Conservation (phyloP, 306 rosid genomes). For the Purshia tridentata region DNA sequence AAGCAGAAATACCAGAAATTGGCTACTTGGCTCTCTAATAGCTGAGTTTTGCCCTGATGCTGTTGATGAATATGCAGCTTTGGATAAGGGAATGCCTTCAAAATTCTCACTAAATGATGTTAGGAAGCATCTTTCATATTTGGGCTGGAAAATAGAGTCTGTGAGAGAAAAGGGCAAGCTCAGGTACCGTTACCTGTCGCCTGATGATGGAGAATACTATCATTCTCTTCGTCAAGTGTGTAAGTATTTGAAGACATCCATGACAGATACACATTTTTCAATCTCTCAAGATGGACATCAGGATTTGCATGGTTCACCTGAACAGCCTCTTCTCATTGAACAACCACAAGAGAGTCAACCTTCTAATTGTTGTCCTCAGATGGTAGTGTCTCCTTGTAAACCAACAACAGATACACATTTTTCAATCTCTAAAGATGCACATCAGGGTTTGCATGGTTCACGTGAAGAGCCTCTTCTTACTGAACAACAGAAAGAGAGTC, state of each 20-base stretch:
- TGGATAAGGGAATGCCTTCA: background rate
- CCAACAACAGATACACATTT: background rate
- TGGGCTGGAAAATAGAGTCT: slow-evolving; percentile 5
- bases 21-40: background rate
- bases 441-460: background rate
- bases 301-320: background rate
- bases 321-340: background rate
- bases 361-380: background rate
- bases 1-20: background rate
- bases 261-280: background rate
- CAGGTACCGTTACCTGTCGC: background rate
- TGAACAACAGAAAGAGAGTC: slow-evolving; percentile 6
- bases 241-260: background rate
- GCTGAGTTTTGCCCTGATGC: slow-evolving; percentile 1
- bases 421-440: slow-evolving; percentile 8
- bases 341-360: slow-evolving; percentile 5
- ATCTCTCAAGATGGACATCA: slow-evolving; percentile 8
- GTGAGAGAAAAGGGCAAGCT: background rate
- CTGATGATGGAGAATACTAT: background rate
- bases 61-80: background rate
- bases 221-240: slow-evolving; percentile 12
- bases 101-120: background rate
- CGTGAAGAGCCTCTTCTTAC: background rate
- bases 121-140: slow-evolving; percentile 11
- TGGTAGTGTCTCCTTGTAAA: background rate